Evolutionary conservation across 805 yeast genomes (phyloP), one percentile per base, ranked within the genome.

Genomic region (Ogataea pilisensis): DNA sequence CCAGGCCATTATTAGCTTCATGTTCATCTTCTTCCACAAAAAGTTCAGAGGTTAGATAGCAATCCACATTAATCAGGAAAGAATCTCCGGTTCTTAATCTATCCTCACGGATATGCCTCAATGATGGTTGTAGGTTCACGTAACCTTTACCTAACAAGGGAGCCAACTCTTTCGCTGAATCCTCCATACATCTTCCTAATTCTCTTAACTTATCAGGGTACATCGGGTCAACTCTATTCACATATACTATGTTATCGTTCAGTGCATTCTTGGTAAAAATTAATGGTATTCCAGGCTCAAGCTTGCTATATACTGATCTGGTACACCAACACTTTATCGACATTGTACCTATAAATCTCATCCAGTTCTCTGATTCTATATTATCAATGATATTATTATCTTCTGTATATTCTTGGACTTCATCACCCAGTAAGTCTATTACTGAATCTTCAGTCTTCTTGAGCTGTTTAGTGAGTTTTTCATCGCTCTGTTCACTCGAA

Each of bases 141-240:
- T 78, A 67, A 7, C 69, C 66, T 8, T 74, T 60, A 39, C 77
- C 85, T 2, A 85, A 41, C 25, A 89, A 66, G 0, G 95, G 88
- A 3, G 81, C 73, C 8, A 90, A 55, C 9, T 81, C 72, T 5
- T 73, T 62, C 0, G 95, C 88, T 24, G 78, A 66, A 37, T 78
- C 84, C 47, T 82, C 89, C 0, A 86, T 81, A 1, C 86, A 57
- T 49, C 95, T 73, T 0, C 93, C 97, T 24, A 90, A 67, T 55
- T 86, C 95, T 44, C 84, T 48, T 12, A 60, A 58, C n/a, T 38
- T 39, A 8, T 32, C 27, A 11, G 39, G 35, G 18, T 48, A 46
- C 7, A 34, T 33, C 5, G 48, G 34, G 24, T 55, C 59, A 16
- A 31, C 8, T 28, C 27, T 40, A 35, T 45, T 49, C 6, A 64